Base-by-base conservation (phyloP, 495 filamentous ascomycete genomes). In the Xylaria scruposa region DNA sequence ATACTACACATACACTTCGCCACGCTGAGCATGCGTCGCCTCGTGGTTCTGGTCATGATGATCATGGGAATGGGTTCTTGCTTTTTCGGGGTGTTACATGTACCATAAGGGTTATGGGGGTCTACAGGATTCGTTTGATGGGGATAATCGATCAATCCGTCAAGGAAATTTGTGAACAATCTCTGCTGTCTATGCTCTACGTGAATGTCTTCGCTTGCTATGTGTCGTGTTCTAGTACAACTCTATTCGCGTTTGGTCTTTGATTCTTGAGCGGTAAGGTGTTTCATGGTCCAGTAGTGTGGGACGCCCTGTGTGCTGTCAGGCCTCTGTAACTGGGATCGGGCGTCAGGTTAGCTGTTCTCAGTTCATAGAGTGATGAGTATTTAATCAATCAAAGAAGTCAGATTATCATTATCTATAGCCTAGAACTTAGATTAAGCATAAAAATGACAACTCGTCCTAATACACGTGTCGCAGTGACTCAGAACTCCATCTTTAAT, bases 1-100 rank as follows among this genome's bases (percentile, higher is more conserved):
- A 56, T 59, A 70, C 46, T 59, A 70, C 46, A 47, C 65, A 54
- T 42, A 54, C 65, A 67, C 65, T 54, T 46, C 8, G 70, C 70
- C 62, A 71, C 70, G 24, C 26, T 62, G 70, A 67, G 70, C 70
- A 71, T 63, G 70, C 70, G 70, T 68, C 42, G 71, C 73, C 71
- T 70, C 62, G 71, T 75, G 78, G 78, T 67, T 56, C 63, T 72
- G 75, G 77, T 77, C 76, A 76, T 71, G 70, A 81, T 70, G 78
- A 80, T 77, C 72, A 79, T 76, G 79, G 78, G 69, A 75, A 78
- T 76, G 49, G 77, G 76, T 42, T 75, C 63, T 79, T 78, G 46
- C 19, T 73, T 73, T 80, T 81, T 78, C 73, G 70, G 74, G 76
- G 79, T 80, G 78, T 81, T 81, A 73, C 76, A 65, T 81, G 79